phyloP scores from a whole-genome alignment of 345 rosid genomes.

The Draba incana region DNA sequence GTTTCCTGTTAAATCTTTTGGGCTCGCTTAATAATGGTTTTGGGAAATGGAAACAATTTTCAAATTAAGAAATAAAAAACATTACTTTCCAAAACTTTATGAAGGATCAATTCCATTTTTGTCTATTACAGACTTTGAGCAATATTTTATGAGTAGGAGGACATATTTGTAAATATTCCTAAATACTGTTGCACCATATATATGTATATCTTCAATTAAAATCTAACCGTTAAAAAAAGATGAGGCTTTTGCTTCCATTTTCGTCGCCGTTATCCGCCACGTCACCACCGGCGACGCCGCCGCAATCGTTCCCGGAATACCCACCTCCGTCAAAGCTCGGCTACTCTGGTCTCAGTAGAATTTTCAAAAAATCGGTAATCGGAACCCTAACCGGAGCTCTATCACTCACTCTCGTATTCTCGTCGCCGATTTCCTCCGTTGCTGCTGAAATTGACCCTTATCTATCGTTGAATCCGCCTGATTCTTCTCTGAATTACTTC shows the following conservation, averaged over 20 bases:
- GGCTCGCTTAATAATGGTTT: constrained; percentile 1
- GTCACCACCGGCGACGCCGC: constrained; percentile 31
- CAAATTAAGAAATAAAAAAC: constrained; percentile 1
- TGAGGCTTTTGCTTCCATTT: constrained; percentile 54
- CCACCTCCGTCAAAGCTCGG: not conserved
- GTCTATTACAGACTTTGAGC: not conserved
- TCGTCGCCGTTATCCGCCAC: constrained; percentile 38
- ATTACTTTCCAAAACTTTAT: not conserved
- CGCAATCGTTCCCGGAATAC: constrained; percentile 3
- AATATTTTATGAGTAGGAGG: not conserved
- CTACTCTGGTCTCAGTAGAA: not conserved
- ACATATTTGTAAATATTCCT: not conserved
- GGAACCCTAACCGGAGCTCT: constrained; percentile 59
- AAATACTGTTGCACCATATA: constrained; percentile 1
- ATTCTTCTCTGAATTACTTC: constrained; percentile 34
- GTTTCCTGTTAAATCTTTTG: not conserved
- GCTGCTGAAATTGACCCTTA: constrained; percentile 45
- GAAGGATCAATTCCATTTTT: not conserved
- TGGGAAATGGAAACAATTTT: not conserved
- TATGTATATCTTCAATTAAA: not conserved
- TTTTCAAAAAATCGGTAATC: constrained; percentile 48
- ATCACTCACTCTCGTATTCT: constrained; percentile 59
- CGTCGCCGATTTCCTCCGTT: constrained; percentile 55
- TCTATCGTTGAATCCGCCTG: constrained; percentile 37
- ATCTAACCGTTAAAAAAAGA: constrained; percentile 40